Evolutionary conservation across 495 filamentous ascomycete species (phyloP).

Genomic region (Talaromyces stipitatus): DNA sequence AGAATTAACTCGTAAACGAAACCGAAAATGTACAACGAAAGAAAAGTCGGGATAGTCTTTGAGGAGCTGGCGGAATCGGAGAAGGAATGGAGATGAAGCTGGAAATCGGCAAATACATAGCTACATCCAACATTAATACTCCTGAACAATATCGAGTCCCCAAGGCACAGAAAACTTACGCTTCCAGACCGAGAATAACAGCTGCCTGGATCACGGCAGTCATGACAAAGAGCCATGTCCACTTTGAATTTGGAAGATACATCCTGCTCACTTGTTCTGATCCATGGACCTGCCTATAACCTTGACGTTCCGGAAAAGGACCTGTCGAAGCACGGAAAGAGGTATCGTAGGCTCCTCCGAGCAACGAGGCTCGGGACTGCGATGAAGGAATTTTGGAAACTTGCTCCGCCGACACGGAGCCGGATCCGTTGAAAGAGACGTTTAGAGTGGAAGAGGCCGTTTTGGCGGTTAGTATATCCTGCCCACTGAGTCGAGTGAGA

Average conservation of each 20-base stretch:
- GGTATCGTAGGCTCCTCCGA: slow-evolving; percentile 52
- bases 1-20: slow-evolving; percentile 86
- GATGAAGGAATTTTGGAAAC: slow-evolving; percentile 53
- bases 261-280: slow-evolving; percentile 32
- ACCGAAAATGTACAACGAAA: slow-evolving; percentile 95
- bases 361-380: slow-evolving; percentile 56
- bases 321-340: slow-evolving; percentile 36
- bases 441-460: neutral
- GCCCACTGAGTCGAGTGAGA: neutral
- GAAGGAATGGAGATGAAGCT: slow-evolving; percentile 58
- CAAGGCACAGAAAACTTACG: slow-evolving; percentile 46
- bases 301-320: slow-evolving; percentile 51
- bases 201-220: slow-evolving; percentile 68
- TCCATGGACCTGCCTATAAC: slow-evolving; percentile 33
- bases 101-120: slow-evolving; percentile 42
- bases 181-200: slow-evolving; percentile 74
- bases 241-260: slow-evolving; percentile 69
- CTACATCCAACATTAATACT: slow-evolving; percentile 12
- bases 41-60: slow-evolving; percentile 77
- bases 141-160: neutral
- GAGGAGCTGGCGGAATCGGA: slow-evolving; percentile 30
- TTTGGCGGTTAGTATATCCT: neutral
- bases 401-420: slow-evolving; percentile 36
- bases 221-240: slow-evolving; percentile 82
- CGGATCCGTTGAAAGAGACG: neutral